Evolutionary conservation across 371 early-diverging fungal genomes (phyloP), one percentile per base, ranked within the genome.

Genomic region (Mortierella polycephala): DNA sequence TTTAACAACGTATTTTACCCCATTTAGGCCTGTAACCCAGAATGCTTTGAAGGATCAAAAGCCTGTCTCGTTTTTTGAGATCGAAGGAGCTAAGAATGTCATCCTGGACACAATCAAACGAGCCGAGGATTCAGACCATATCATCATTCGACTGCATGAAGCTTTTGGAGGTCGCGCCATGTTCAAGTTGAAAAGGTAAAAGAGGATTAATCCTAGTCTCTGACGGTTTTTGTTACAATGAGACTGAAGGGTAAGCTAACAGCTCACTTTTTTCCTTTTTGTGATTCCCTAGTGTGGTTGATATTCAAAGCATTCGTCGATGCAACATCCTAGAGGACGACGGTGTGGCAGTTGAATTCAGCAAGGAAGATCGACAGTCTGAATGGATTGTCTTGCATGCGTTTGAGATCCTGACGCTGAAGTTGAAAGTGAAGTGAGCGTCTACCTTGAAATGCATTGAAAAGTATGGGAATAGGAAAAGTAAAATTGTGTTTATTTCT

Each of bases 61-160:
- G 21, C 62, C 64, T 18, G 59, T 72, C 1, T 84, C 89, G 11
- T 84, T 86, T 57, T 90, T 94, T 73, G 71, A 80, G 14, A 64
- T 92, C 51, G 85, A 88, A n/a, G 85, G 85, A 42, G 82, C 85
- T 13, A 81, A 83, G n/a, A 92, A 93, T 62, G 87, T 96, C 10
- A 90, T 97, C 11, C 81, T 98, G 57, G 97, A 97, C 74, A 94
- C 95, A 0, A 82, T 98, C 67, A 98, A 97, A 80, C 70, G 85
- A 11, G 93, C 97, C 2, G 97, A 97, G 82, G 95, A 95, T 74
- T 79, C 84, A 7, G 83, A 89, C 39, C 82, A 85, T 52, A 59
- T 98, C 16, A 84, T 98, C 40, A 64, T 99, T 23, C 87, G 99
- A 50, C 64, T 98, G 10, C 96, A 95, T 77, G 98, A 99, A 80